Conservation (phyloP, 345 rosid genomes). For the Melaleuca quinquenervia region DNA sequence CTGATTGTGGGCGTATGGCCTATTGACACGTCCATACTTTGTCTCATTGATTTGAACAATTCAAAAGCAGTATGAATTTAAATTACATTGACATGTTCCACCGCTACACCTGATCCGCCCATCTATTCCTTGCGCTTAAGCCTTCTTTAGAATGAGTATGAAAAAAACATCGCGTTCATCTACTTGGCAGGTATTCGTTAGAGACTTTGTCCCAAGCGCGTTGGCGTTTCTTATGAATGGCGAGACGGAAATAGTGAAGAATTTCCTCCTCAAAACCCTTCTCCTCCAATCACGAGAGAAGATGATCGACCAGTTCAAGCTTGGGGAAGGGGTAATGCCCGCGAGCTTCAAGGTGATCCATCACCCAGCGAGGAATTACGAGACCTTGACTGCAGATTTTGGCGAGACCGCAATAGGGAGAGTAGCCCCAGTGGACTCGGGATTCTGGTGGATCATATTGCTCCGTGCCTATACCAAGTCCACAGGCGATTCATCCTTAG, state of each 20-base stretch:
- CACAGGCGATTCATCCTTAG: slow-evolving; percentile 56
- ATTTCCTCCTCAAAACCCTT: slow-evolving; percentile 59
- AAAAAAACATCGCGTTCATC: neutral
- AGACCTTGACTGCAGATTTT: slow-evolving; percentile 57
- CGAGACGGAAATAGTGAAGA: slow-evolving; percentile 69
- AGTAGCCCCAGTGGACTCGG: slow-evolving; percentile 89
- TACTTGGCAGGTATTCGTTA: slow-evolving; percentile 50
- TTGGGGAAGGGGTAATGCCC: slow-evolving; percentile 86
- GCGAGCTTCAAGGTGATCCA: slow-evolving; percentile 84
- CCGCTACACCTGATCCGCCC: neutral
- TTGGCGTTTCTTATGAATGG: slow-evolving; percentile 84
- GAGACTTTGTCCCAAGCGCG: slow-evolving; percentile 88
- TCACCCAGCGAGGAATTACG: slow-evolving; percentile 44
- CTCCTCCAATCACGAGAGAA: slow-evolving; percentile 74
- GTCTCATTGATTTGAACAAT: neutral
- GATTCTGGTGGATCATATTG: slow-evolving; percentile 89
- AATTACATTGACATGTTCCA: neutral
- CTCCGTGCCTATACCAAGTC: slow-evolving; percentile 77
- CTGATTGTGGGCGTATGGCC: neutral
- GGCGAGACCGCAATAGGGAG: slow-evolving; percentile 92
- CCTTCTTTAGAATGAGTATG: neutral
- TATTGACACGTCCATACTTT: neutral
- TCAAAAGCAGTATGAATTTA: neutral
- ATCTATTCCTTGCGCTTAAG: neutral
- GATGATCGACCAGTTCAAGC: slow-evolving; percentile 66